phyloP scores from a whole-genome alignment of 345 rosid genomes.

The Lepidium africanum region DNA sequence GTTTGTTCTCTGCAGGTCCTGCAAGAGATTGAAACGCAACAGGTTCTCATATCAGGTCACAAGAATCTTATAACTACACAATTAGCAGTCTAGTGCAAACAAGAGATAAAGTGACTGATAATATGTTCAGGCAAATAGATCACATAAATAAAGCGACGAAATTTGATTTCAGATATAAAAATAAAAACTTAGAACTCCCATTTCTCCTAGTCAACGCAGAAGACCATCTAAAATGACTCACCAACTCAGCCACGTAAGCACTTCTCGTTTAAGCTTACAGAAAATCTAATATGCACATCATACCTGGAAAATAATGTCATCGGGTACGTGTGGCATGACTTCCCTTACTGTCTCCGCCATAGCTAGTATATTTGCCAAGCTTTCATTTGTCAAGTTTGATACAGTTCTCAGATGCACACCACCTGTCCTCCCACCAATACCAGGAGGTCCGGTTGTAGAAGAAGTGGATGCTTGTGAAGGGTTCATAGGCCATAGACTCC shows the following conservation, averaged over 20 bases:
- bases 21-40: conserved; percentile 29
- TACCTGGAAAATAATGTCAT: conserved; percentile 90
- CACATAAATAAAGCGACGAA: background rate
- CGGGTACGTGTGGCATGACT: conserved; percentile 91
- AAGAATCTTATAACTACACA: background rate
- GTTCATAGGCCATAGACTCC: conserved; percentile 87
- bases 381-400: conserved; percentile 44
- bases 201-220: background rate
- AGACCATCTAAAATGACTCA: background rate
- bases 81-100: background rate
- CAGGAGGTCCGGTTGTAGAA: conserved; percentile 47
- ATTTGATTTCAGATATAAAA: background rate
- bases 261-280: background rate
- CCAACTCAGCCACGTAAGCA: background rate
- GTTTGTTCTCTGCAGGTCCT: conserved; percentile 96
- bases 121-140: background rate
- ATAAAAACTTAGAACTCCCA: background rate
- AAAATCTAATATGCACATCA: background rate
- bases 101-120: background rate
- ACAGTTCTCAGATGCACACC: conserved; percentile 57
- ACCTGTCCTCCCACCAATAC: conserved; percentile 45
- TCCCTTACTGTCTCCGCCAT: conserved; percentile 96
- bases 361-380: conserved; percentile 65
- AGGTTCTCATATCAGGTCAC: conserved; percentile 15
- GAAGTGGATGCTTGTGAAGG: conserved; percentile 63